phyloP scores from a whole-genome alignment of 768 basidiomycete species.

The Lyophyllum atratum region DNA sequence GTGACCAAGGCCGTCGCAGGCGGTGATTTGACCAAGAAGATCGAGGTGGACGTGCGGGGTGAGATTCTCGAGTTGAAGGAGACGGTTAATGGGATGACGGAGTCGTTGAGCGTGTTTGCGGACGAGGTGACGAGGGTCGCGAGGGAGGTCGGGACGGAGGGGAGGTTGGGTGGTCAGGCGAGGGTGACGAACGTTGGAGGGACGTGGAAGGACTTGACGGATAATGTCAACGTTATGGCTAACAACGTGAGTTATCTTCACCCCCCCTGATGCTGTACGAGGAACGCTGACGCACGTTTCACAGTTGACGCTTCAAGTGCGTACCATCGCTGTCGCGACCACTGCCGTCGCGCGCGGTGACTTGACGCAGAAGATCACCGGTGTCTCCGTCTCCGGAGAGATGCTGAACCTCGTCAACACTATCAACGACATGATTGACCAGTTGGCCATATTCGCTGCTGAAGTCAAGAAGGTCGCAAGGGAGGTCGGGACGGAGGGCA shows the following conservation, averaged over 20 bases:
- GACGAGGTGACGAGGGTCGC: conserved; percentile 85
- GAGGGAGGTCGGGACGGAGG: conserved; percentile 96
- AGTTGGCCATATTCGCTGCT: conserved; percentile 55
- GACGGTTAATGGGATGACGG: conserved; percentile 96
- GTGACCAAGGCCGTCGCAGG: conserved; percentile 95
- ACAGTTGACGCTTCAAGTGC: conserved; percentile 89
- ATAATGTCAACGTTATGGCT: conserved; percentile 96
- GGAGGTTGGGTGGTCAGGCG: conserved; percentile 91
- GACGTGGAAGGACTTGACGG: conserved; percentile 96
- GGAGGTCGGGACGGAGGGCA: conserved; percentile 98
- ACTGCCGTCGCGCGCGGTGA: conserved; percentile 95
- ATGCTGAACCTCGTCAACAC: conserved; percentile 96
- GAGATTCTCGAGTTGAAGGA: conserved; percentile 90
- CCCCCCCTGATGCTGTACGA: not conserved
- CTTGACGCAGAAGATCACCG: conserved; percentile 89
- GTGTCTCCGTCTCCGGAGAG: conserved; percentile 92
- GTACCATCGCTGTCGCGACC: conserved; percentile 91
- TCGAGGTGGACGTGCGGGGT: conserved; percentile 88
- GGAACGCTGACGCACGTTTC: not conserved
- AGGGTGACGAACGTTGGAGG: conserved; percentile 93
- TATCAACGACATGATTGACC: conserved; percentile 85
- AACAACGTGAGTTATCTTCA: conserved; percentile 64
- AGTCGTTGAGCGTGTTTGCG: conserved; percentile 80
- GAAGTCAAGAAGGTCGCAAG: conserved; percentile 92
- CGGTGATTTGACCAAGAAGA: conserved; percentile 92